These are phyloP conservation scores for Cardamine occulta DNA, from an alignment of 345 rosid genomes.

Conservation along the genomic window DNA sequence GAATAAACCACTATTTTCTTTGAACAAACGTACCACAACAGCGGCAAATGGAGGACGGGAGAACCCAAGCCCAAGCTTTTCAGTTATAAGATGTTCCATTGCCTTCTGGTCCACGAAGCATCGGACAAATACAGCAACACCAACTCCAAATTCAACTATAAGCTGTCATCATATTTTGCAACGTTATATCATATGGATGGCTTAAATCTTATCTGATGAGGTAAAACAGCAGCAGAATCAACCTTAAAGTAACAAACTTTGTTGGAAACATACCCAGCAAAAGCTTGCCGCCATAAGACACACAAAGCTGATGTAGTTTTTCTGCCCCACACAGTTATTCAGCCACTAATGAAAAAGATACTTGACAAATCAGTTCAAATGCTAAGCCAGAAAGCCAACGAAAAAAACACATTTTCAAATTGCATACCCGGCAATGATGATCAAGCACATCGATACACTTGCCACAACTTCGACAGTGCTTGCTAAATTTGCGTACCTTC, in stretches of 20 bases:
- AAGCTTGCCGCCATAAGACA: conserved; percentile 90
- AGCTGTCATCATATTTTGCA: conserved; percentile 56
- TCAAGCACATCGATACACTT: conserved; percentile 98
- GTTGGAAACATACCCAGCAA: conserved; percentile 67
- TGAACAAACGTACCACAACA: conserved; percentile 64
- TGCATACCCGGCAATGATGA: conserved; percentile 92
- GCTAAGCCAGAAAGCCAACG: background rate
- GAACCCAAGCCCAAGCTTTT: conserved; percentile 86
- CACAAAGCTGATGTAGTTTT: conserved; percentile 83
- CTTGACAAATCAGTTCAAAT: conserved; percentile 14
- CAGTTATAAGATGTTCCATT: conserved; percentile 70
- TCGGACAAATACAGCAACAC: conserved; percentile 83
- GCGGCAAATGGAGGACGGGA: conserved; percentile 76
- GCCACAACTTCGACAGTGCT: conserved; percentile 95
- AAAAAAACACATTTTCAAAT: background rate
- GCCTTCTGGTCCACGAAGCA: conserved; percentile 75
- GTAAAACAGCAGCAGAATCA: background rate
- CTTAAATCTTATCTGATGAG: background rate
- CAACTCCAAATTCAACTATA: conserved; percentile 82
- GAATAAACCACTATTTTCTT: background rate
- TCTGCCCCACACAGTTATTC: conserved; percentile 93
- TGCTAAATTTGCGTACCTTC: conserved; percentile 90
- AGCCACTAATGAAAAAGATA: conserved; percentile 71
- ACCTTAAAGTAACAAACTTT: background rate
- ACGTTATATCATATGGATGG: background rate